A percentile compares a stretch with the other conserved stretches of the same genome.
These are phyloP conservation scores for Alternaria burnsii DNA, from an alignment of 2,329 filamentous ascomycete species.

Conservation along the genomic window DNA sequence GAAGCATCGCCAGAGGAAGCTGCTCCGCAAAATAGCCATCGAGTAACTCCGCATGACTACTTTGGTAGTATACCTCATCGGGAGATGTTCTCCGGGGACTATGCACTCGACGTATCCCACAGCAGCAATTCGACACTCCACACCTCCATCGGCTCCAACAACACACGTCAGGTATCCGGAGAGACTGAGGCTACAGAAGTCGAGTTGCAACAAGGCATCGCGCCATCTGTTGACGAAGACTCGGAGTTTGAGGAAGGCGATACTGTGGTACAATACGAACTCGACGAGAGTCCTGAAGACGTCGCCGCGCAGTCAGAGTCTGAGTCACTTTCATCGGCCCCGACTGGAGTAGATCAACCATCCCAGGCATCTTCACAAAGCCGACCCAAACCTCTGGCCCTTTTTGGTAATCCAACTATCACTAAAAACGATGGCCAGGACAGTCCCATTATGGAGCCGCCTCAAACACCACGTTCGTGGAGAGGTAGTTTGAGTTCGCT, in stretches of 20 bases:
- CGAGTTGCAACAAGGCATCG: neutral
- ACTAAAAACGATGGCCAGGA: constrained; percentile 28
- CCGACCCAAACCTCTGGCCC: constrained; percentile 10
- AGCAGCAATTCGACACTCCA: neutral
- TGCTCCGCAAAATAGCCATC: neutral
- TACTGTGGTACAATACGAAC: constrained; percentile 44
- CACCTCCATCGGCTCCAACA: neutral
- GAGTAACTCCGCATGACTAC: neutral
- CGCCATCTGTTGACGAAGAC: constrained; percentile 30
- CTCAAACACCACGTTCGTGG: constrained; percentile 44
- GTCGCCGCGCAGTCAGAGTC: constrained; percentile 7
- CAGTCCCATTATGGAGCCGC: constrained; percentile 23
- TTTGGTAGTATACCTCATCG: neutral
- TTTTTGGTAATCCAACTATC: constrained; percentile 31
- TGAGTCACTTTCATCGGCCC: constrained; percentile 9
- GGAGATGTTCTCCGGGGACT: neutral
- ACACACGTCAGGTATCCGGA: neutral
- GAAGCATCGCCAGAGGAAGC: constrained; percentile 1
- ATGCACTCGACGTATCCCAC: constrained; percentile 1
- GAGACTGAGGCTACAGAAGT: neutral
- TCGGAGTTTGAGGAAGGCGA: constrained; percentile 48
- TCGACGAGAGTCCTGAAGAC: constrained; percentile 22
- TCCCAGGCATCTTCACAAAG: constrained; percentile 9
- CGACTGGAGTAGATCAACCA: constrained; percentile 7
- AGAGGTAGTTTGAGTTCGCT: constrained; percentile 43